These are phyloP conservation scores for Toxoplasma gondii DNA, from an alignment of 169 alveolate genomes.

Conservation along the genomic window DNA sequence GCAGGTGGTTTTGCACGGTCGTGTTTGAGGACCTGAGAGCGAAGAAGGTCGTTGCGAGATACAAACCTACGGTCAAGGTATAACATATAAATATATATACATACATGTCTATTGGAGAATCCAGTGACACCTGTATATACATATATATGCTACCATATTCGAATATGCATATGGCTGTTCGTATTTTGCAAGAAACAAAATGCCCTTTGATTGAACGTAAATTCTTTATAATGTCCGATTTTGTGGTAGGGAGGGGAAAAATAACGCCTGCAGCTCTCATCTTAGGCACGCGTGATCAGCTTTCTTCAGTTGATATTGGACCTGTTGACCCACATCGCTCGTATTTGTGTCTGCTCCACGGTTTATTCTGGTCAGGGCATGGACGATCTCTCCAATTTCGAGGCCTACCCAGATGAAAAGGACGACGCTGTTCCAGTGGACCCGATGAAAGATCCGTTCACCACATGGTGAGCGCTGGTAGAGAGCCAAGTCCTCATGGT, in stretches of 20 bases:
- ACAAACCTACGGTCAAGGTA: conserved; percentile 67
- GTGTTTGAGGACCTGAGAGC: conserved; percentile 63
- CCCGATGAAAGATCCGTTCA: conserved; percentile 68
- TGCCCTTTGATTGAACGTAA: too few species aligned
- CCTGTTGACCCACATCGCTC: too few species aligned
- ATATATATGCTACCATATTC: too few species aligned
- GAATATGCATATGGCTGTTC: too few species aligned
- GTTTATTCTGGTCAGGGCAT: conserved; percentile 34
- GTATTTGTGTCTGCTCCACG: too few species aligned
- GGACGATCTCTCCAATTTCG: conserved; percentile 67
- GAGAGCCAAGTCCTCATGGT: background rate
- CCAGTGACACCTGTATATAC: too few species aligned
- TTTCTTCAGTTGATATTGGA: too few species aligned
- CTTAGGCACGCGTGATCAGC: too few species aligned
- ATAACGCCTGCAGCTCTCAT: too few species aligned
- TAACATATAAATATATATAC: background rate
- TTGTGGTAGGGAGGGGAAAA: too few species aligned
- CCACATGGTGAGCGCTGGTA: conserved; percentile 56
- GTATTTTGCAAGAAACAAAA: too few species aligned
- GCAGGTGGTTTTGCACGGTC: conserved; percentile 82
- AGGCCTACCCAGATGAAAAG: conserved; percentile 66
- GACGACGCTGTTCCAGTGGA: conserved; percentile 71
- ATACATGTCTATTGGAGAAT: background rate
- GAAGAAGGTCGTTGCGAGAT: conserved; percentile 50
- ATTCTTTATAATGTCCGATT: too few species aligned